phyloP scores from a whole-genome alignment of 1,139 yeast species.

The Geotrichum armillariae region DNA sequence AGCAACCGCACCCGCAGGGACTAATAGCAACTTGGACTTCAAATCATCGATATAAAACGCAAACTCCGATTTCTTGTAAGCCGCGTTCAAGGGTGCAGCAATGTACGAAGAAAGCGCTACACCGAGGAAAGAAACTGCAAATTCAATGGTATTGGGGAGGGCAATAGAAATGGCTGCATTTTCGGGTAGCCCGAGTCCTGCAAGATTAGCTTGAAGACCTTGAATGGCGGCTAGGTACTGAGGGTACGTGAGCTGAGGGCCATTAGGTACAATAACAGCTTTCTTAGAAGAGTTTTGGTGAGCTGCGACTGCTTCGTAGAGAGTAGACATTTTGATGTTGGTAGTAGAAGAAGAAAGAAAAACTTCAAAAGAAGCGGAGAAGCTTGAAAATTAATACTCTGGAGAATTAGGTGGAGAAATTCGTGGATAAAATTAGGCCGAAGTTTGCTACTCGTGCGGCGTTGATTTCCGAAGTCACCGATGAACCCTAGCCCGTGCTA shows the following conservation, averaged over 20 bases:
- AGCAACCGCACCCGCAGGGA: constrained; percentile 50
- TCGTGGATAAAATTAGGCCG: too few species aligned
- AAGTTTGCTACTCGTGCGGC: too few species aligned
- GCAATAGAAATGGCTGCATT: constrained; percentile 59
- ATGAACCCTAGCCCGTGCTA: too few species aligned
- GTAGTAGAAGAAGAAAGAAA: neutral
- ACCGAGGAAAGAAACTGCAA: constrained; percentile 54
- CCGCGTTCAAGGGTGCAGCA: constrained; percentile 66
- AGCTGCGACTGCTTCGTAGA: constrained; percentile 25
- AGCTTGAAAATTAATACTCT: too few species aligned
- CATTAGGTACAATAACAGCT: constrained; percentile 36
- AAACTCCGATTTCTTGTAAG: constrained; percentile 58
- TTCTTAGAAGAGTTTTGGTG: constrained; percentile 20
- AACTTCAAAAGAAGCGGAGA: too few species aligned
- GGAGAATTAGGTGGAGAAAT: too few species aligned
- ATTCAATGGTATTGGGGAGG: constrained; percentile 58
- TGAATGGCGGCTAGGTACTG: constrained; percentile 31
- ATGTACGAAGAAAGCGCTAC: constrained; percentile 54
- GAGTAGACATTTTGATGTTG: constrained; percentile 22
- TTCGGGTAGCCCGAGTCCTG: constrained; percentile 33
- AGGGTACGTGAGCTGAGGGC: constrained; percentile 34
- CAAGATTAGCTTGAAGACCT: constrained; percentile 34
- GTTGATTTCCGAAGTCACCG: too few species aligned
- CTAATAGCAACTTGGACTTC: constrained; percentile 54
- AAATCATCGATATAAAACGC: constrained; percentile 62